phyloP scores from a whole-genome alignment of 331 rosid species.

The Cydonia oblonga region DNA sequence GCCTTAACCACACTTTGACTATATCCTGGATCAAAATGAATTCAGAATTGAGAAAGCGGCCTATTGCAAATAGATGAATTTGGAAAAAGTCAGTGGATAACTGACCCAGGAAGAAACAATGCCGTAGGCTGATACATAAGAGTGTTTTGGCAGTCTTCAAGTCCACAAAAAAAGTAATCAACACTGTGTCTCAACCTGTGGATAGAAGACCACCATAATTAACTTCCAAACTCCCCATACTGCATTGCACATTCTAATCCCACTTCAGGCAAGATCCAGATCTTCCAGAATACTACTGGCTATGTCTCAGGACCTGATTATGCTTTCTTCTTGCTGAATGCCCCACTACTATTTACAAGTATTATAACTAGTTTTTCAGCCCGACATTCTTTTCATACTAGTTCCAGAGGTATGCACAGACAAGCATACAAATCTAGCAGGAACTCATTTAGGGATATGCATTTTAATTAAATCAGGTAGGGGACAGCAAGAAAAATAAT shows the following conservation, averaged over 20 bases:
- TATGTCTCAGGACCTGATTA: background rate
- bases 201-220: conserved; percentile 10
- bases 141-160: conserved; percentile 10
- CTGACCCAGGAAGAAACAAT: conserved; percentile 7
- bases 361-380: background rate
- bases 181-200: conserved; percentile 5
- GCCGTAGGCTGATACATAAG: conserved; percentile 2
- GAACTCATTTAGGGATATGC: background rate
- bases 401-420: background rate
- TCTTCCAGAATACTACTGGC: background rate
- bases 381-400: too few species aligned
- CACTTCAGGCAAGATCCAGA: conserved; percentile 2
- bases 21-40: conserved; percentile 13
- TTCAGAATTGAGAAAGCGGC: conserved; percentile 6
- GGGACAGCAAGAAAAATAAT: background rate
- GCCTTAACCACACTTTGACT: conserved; percentile 7
- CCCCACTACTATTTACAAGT: background rate
- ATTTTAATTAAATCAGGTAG: background rate
- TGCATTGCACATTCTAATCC: background rate
- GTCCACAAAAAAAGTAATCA: conserved; percentile 1
- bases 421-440: background rate
- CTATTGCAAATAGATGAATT: conserved; percentile 1
- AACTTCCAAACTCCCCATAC: background rate
- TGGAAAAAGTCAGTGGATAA: conserved; percentile 4
- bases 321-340: background rate